Conservation (phyloP, 2,329 filamentous ascomycete species). For the Fulvia fulva region DNA sequence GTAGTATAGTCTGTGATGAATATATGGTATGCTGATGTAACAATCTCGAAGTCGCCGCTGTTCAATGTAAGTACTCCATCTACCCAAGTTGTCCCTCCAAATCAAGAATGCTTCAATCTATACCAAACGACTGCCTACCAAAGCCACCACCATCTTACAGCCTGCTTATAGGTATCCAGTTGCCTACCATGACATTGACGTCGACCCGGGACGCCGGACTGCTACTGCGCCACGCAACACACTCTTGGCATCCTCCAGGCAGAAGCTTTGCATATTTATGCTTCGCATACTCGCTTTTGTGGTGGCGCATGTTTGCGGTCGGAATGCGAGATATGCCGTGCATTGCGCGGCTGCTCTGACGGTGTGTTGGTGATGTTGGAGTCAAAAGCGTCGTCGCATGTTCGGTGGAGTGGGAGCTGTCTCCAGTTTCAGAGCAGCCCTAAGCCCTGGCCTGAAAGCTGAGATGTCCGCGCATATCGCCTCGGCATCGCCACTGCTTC, state of each 20-base stretch:
- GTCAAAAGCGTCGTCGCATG: too few relatives aligned
- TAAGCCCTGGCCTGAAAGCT: not conserved
- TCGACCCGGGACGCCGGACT: not conserved
- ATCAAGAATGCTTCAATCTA: not conserved
- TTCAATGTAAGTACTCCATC: not conserved
- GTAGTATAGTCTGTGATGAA: not conserved
- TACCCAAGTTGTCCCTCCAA: not conserved
- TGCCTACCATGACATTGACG: not conserved
- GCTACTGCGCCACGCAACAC: not conserved
- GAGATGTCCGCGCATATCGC: not conserved
- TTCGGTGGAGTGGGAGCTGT: too few relatives aligned
- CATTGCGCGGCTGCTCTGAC: not conserved
- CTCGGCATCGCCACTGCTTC: not conserved
- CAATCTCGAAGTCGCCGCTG: not conserved
- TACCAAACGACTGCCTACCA: not conserved
- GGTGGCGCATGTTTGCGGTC: not conserved
- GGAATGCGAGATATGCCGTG: not conserved
- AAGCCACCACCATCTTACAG: not conserved
- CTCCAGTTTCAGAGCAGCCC: not conserved
- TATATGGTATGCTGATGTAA: not conserved
- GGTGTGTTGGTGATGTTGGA: not conserved
- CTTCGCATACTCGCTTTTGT: not conserved
- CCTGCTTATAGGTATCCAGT: not conserved
- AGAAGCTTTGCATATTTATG: not conserved
- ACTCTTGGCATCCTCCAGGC: not conserved